Base-by-base conservation (phyloP, 345 rosid species). In the Carallia brachiata region DNA sequence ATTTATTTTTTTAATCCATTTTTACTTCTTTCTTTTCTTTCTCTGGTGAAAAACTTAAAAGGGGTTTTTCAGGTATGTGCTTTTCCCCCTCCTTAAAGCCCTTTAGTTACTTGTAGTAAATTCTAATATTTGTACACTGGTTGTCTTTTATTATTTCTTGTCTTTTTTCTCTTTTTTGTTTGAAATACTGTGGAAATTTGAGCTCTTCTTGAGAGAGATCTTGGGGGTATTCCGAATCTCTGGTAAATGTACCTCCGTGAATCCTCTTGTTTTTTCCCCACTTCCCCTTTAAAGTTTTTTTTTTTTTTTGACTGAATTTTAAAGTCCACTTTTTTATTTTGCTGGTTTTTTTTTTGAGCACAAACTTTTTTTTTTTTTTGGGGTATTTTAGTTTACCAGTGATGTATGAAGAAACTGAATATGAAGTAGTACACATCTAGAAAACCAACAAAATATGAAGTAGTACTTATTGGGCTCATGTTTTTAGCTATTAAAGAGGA, bases 1-100 rank as follows among this genome's bases (percentile, higher is more conserved):
- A 59, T 56, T 59, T 63, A 60, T 32, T 36, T 18, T 62, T 56
- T 59, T 63, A 60, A 54, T 70, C 37, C 67, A 68, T 23, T 55
- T 55, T 23, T 15, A 23, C 59, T 72, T 61, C 32, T 28, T 10
- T 50, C 59, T 55, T 28, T 10, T 50, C 59, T 55, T 55, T 23
- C 31, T 55, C 30, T 5, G 15, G 23, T 23, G 32, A 17, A 1
- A 28, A 10, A 9, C 30, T 55, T 13, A n/a, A 23, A 8, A 7
- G 59, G 23, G 31, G 13, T 19, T 17, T 72, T 66, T 59, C 48
- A 50, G 65, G 65, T 57, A 34, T 32, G 57, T 72, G 52, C 1
- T 36, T 36, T 32, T 13, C 52, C 37, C n/a, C 16, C 54, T 63
- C 64, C 40, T 60, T 61, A 52, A 32, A 32, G 23, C 23, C 34